A percentile compares a stretch with the other conserved stretches of the same genome.
Evolutionary conservation across 768 basidiomycete species (phyloP).

Genomic region (Lactarius vividus): DNA sequence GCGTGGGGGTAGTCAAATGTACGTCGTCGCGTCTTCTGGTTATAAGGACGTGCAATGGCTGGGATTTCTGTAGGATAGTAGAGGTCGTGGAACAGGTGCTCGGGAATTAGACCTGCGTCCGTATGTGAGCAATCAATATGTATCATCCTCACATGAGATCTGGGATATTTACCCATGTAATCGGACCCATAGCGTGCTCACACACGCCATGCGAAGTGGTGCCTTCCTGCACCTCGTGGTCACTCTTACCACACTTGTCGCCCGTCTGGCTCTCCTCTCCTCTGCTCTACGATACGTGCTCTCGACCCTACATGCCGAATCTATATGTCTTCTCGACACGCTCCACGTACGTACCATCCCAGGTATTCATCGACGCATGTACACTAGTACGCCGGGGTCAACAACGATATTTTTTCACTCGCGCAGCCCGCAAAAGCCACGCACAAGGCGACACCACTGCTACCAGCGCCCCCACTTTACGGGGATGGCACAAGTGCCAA

Average conservation of each 20-base stretch:
- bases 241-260: slow-evolving; percentile 56
- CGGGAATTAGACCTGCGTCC: no score
- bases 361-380: background rate
- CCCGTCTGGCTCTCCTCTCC: slow-evolving; percentile 43
- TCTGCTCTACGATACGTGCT: slow-evolving; percentile 7
- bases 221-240: slow-evolving; percentile 72
- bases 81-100: no score
- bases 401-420: background rate
- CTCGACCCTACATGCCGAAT: slow-evolving; percentile 12
- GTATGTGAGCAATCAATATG: no score
- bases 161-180: slow-evolving; percentile 31
- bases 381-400: background rate
- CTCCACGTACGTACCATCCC: slow-evolving; percentile 18
- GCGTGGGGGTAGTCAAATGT: no score
- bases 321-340: background rate
- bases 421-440: slow-evolving; percentile 7
- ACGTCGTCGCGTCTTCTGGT: no score
- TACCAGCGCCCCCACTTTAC: background rate
- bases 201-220: slow-evolving; percentile 63
- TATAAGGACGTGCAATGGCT: no score
- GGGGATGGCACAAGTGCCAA: background rate
- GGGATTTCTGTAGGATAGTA: no score
- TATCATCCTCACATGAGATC: no score
- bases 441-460: background rate
- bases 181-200: slow-evolving; percentile 48